Base-by-base conservation (phyloP, 352 stramenopile genomes). In the Pythium monospermum region DNA sequence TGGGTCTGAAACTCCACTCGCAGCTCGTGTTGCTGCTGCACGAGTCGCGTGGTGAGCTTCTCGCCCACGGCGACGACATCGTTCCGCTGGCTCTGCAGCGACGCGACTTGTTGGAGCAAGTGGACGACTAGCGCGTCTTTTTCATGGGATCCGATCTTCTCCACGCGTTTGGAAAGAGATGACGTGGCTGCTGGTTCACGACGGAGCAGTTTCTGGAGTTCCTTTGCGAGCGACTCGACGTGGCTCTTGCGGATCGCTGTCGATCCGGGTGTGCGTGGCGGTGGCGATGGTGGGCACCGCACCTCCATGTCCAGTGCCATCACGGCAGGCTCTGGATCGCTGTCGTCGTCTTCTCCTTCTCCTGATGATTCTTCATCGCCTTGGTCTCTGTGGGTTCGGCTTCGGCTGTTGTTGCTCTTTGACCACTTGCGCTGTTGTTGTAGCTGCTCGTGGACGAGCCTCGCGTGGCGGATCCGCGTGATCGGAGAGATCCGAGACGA, bases 1-100 rank as follows among this genome's bases (percentile, higher is more conserved):
- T 80, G 67, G 19, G 71, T 59, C 11, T 64, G 63, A 49, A 85
- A 74, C 50, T 68, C 76, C 39, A 65, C 56, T 12, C 68, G 68
- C 30, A 85, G 55, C 18, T 85, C 70, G 38, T 89, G 76, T 71
- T 90, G 81, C 49, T 92, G 72, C 19, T 69, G 64, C 43, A 90
- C 62, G 25, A 92, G 68, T 54, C 88, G 66, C 2, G 70, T 69
- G 0, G 81, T 73, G 51, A 92, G 76, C 44, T 74, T 68, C 51
- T 92, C 78, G 27, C 76, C 76, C 11, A 92, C 48, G 0, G 57
- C 64, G n/a, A 69, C 62, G 11, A 73, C 71, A 40, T 85, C 71
- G 42, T 57, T 59, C 3, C 76, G 69, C 42, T 87, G 73, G 1
- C 42, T 36, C 37, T 73, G 61, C 13, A 76, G 49, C 25, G 56